A percentile compares a stretch with the other conserved stretches of the same genome.
Evolutionary conservation across 768 basidiomycete species (phyloP).

Genomic region (Amanita rimosa): DNA sequence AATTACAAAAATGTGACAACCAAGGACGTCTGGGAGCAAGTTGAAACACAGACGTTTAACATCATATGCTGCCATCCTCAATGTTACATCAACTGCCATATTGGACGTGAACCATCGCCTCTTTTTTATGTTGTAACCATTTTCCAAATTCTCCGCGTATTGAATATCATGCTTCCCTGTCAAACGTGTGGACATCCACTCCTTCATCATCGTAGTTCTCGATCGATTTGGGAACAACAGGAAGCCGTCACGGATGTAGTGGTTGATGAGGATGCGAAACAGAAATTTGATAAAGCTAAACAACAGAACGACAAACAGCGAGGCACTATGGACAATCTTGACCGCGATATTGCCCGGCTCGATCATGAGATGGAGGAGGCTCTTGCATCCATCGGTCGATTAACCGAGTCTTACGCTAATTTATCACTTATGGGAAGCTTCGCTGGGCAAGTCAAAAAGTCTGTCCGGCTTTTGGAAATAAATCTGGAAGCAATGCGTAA

Average conservation of each 20-base stretch:
- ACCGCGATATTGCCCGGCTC: background rate
- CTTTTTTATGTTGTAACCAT: background rate
- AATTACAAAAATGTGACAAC: background rate
- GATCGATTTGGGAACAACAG: background rate
- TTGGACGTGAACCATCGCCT: background rate
- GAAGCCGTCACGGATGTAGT: background rate
- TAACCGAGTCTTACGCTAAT: background rate
- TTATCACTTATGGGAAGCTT: slow-evolving; percentile 2
- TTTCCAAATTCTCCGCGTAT: background rate
- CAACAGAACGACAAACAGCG: background rate
- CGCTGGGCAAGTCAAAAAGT: slow-evolving; percentile 2
- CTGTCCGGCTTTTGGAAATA: background rate
- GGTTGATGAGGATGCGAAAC: slow-evolving; percentile 10
- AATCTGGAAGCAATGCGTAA: slow-evolving; percentile 2
- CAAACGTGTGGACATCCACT: background rate
- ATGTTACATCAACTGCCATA: background rate
- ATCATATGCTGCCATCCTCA: background rate
- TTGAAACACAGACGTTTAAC: background rate
- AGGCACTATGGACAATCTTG: background rate
- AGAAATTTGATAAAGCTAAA: slow-evolving; percentile 6
- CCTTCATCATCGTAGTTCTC: background rate
- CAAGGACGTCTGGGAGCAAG: background rate
- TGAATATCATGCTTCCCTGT: background rate
- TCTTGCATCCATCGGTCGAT: background rate
- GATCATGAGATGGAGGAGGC: background rate